Evolutionary conservation across 257 asterid species (phyloP), one percentile per base, ranked within the genome.

Genomic region (Thymus mandschuricus): DNA sequence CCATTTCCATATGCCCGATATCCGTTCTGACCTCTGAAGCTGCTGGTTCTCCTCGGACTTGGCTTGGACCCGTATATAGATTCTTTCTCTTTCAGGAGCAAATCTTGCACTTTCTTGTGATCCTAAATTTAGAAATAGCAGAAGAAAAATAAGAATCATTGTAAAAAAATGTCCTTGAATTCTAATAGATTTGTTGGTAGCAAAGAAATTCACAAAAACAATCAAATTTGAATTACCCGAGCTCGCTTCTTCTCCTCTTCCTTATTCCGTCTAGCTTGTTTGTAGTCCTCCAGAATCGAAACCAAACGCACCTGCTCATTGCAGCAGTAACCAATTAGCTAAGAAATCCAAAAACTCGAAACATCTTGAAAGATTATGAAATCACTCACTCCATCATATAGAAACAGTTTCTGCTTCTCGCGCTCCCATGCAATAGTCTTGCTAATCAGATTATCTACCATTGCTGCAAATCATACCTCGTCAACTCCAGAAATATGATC

Each of bases 31-130:
- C 71, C 81, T 79, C 88, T 82, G 69, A 86, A 85, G 88, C 96
- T 89, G 83, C 6, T 87, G 78, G 81, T 89, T 84, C 94, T 85
- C 85, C 92, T 82, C 0, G 99, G 99, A 71, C 92, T 91, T 41
- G 97, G 99, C 80, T 88, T 94, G 29, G 97, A 91, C 67, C 99
- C 99, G 63, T 84, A 88, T 6, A 79, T 84, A 45, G 90, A 76
- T 82, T 94, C 99, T 81, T 89, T 94, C 88, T 94, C 97, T 4
- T 96, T 75, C 33, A 89, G 90, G 29, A 94, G 84, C 84, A 94
- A 73, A 76, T 91, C 97, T 45, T 85, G 96, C 34, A 89, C 85
- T 78, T 91, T 94, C 90, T 94, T 94, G 66, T 91, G 91, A 70
- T 89, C 99, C 99, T 94, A 76, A 58, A 56, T 43, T 67, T 8